Base-by-base conservation (phyloP, 2,329 filamentous ascomycete genomes). In the Diaporthe eres region DNA sequence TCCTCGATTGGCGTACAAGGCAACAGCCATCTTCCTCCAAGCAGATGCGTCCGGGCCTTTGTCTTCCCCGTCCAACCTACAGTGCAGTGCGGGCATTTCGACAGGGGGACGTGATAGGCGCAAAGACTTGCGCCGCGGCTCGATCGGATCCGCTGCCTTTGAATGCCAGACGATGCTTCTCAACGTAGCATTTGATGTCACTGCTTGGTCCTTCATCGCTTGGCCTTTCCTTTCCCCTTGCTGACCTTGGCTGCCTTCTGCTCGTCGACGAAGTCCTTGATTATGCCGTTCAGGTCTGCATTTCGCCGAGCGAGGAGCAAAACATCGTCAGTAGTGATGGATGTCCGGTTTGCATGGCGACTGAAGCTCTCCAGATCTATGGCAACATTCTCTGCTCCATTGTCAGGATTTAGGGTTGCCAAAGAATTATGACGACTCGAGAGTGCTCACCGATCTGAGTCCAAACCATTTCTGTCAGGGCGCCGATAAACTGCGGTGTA, bases 401-500 rank as follows among this genome's bases (percentile, higher is more conserved):
- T 22, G 55, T 68, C 47, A 71, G 72, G 34, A 10, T 17, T 22
- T 2, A 12, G 7, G 19, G 12, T 6, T 15, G 10, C 44, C 19
- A 4, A 42, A 37, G 15, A 3, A 2, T 4, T 17, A 1, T n/a
- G 2, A 7, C 39, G 25, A 4, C 15, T 57, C 31, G 10, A 19
- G 3, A 19, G n/a, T 19, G 79, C 85, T 63, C 88, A 96, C 95
- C 94, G 71, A 98, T 94, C 79, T 98, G 95, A 1, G 92, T 90
- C 92, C 94, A 98, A 10, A 96, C 93, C 84, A 98, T 90, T 83
- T 98, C 95, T 0, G 94, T 97, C 81, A 97, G 84, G 0, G 94
- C 93, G 12, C 93, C 95, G 79, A 97, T 97, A 83, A 97, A 98
- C 81, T 98, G 95, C 2, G 95, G 95, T 37, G 96, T 98, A 9